Conservation (phyloP, 192 early-diverging fungal genomes). For the Phlyctochytrium planicorne region DNA sequence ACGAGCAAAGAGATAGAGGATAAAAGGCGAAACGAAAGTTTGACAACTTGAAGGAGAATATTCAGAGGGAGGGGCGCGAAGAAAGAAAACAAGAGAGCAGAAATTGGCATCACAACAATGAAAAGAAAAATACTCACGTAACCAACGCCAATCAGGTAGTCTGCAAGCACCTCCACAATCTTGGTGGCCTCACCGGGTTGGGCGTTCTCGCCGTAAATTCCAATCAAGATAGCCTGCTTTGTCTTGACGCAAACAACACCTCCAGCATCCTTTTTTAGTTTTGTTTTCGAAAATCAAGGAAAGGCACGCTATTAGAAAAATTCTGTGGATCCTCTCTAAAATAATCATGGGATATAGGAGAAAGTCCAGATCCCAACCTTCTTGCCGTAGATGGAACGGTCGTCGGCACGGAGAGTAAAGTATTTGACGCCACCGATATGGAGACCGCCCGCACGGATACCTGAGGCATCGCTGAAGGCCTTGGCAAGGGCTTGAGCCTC, state of each 20-base stretch:
- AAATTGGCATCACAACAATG: too few relatives aligned
- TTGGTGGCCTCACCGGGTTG: slow-evolving; percentile 71
- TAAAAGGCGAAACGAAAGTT: too few relatives aligned
- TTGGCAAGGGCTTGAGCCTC: slow-evolving; percentile 60
- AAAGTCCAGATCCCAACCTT: slow-evolving; percentile 41
- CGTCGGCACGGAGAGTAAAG: slow-evolving; percentile 65
- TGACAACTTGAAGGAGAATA: too few relatives aligned
- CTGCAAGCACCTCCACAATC: slow-evolving; percentile 70
- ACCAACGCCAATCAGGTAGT: slow-evolving; percentile 70
- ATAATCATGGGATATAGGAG: too few relatives aligned
- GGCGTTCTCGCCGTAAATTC: slow-evolving; percentile 61
- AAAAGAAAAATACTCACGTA: slow-evolving; percentile 54
- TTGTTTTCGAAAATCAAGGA: neutral
- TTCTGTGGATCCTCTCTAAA: neutral
- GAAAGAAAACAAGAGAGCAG: neutral
- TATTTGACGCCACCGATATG: slow-evolving; percentile 69
- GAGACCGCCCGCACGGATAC: slow-evolving; percentile 65
- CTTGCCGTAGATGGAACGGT: slow-evolving; percentile 76
- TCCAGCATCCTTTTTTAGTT: slow-evolving; percentile 52
- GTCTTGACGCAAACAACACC: slow-evolving; percentile 79
- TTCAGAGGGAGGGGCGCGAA: neutral
- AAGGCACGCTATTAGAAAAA: neutral
- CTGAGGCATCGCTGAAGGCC: slow-evolving; percentile 62
- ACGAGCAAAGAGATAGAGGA: too few relatives aligned
- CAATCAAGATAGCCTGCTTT: slow-evolving; percentile 74